These are phyloP conservation scores for Sanghuangporus baumii DNA, from an alignment of 1,284 basidiomycete genomes.

Conservation along the genomic window DNA sequence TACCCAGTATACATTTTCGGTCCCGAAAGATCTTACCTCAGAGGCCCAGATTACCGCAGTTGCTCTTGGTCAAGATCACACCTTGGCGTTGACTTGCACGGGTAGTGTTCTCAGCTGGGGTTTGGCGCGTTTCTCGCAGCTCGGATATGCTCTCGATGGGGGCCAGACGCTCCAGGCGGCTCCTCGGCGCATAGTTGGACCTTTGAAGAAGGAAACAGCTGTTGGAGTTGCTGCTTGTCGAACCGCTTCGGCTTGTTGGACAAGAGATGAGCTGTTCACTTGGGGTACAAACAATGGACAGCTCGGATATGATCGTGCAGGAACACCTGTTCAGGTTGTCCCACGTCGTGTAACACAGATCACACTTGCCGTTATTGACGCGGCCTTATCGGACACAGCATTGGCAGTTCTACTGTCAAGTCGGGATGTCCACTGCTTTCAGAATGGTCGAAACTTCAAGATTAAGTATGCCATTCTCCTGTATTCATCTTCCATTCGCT, in stretches of 20 bases:
- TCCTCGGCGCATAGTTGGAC: constrained; percentile 73
- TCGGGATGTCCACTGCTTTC: constrained; percentile 79
- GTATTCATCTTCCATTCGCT: constrained; percentile 15
- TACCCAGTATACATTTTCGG: constrained; percentile 64
- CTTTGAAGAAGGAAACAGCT: constrained; percentile 77
- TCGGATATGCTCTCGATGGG: constrained; percentile 82
- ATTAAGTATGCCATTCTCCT: constrained; percentile 51
- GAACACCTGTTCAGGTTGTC: constrained; percentile 73
- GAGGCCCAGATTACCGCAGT: constrained; percentile 54
- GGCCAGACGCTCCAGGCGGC: constrained; percentile 54
- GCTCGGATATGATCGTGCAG: constrained; percentile 49
- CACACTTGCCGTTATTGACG: constrained; percentile 58
- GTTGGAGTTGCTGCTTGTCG: constrained; percentile 85
- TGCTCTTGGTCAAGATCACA: constrained; percentile 92
- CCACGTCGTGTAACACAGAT: constrained; percentile 85
- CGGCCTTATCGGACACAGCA: constrained; percentile 75
- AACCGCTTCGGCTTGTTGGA: constrained; percentile 89
- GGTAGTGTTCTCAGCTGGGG: constrained; percentile 93
- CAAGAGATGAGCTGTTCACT: constrained; percentile 79
- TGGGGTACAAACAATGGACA: constrained; percentile 97
- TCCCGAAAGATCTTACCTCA: constrained; percentile 32
- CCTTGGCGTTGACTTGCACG: constrained; percentile 72
- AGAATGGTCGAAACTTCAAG: constrained; percentile 72
- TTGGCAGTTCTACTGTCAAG: constrained; percentile 75
- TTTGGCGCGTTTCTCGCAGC: constrained; percentile 78